These are phyloP conservation scores for Vitis vinifera DNA, from an alignment of 164 flowering plant genomes.

Conservation along the genomic window DNA sequence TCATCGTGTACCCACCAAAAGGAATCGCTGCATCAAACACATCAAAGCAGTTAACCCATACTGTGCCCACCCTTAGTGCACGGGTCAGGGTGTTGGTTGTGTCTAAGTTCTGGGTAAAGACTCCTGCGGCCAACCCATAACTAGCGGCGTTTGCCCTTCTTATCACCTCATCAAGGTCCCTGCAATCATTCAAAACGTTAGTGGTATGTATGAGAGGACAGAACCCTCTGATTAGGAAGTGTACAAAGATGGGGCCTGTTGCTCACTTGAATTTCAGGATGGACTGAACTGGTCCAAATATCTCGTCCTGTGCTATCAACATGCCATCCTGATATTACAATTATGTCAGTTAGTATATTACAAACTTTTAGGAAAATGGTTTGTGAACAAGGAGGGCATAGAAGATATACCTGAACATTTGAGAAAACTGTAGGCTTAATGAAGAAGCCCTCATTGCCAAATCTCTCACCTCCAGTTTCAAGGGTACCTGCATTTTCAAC, in stretches of 20 bases:
- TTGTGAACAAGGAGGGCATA: neutral
- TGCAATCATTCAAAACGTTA: conserved; percentile 10
- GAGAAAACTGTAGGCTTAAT: conserved; percentile 74
- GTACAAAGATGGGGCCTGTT: no score
- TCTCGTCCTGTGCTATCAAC: conserved; percentile 69
- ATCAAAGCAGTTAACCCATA: conserved; percentile 63
- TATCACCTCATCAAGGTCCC: conserved; percentile 53
- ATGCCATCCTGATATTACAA: conserved; percentile 52
- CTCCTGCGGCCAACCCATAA: conserved; percentile 64
- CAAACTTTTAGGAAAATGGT: neutral
- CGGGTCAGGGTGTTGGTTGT: conserved; percentile 57
- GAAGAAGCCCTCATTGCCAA: conserved; percentile 55
- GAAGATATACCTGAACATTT: conserved; percentile 47
- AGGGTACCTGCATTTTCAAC: conserved; percentile 58
- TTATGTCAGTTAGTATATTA: neutral
- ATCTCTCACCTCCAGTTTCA: conserved; percentile 59
- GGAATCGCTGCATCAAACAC: conserved; percentile 67
- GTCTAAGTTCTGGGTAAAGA: conserved; percentile 55
- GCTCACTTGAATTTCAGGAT: conserved; percentile 66
- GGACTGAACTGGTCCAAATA: conserved; percentile 74
- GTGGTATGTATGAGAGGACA: no score
- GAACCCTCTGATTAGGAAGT: neutral
- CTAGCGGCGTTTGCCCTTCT: conserved; percentile 36
- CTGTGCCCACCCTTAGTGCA: conserved; percentile 51
- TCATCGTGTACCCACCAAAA: conserved; percentile 69